Evolutionary conservation across 371 early-diverging fungal genomes (phyloP), one percentile per base, ranked within the genome.

Genomic region (Mortierella sp.): DNA sequence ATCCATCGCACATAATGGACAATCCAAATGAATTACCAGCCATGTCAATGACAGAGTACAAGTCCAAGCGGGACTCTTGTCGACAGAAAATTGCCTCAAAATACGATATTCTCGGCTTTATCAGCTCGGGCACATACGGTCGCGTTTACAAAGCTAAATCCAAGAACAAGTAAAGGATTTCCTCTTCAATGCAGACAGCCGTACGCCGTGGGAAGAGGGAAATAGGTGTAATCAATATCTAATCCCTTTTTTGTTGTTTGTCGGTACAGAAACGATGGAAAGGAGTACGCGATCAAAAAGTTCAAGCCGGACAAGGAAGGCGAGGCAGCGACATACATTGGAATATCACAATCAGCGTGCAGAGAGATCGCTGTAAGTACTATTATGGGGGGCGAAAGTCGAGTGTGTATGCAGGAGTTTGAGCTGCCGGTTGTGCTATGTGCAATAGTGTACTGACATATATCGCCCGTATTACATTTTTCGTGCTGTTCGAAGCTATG

Each of bases 231-330:
- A n/a, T 8, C 23, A 19, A 44, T 44, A 19, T 19, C 44, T 44
- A 44, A n/a, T 21, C 9, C 0, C 8, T 19, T 4, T 5, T 44
- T 21, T 44, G 14, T 32, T 37, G 50, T 28, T 32, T 37, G n/a
- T 59, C 27, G 24, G 23, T 30, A 23, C 66, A 89, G 90, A 64
- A 82, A 84, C 39, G 87, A 86, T 51, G 80, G 65, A 11, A 83
- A 83, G 27, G 87, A 90, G 62, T 93, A 87, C 72, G 95, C 94
- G 14, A 96, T 97, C 53, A 97, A 97, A 72, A 93, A 94, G 83
- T 97, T 97, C 79, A 97, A 96, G 71, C 95, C 96, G 17, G 97
- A 97, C 64, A 90, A 94, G 63, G 97, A 95, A 70, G 95, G 95
- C 34, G 94, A 95, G 65, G 83, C 83, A 0, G 86, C 91, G 47